phyloP scores from a whole-genome alignment of 805 yeast genomes.

The Nakazawaea ambrosiae region DNA sequence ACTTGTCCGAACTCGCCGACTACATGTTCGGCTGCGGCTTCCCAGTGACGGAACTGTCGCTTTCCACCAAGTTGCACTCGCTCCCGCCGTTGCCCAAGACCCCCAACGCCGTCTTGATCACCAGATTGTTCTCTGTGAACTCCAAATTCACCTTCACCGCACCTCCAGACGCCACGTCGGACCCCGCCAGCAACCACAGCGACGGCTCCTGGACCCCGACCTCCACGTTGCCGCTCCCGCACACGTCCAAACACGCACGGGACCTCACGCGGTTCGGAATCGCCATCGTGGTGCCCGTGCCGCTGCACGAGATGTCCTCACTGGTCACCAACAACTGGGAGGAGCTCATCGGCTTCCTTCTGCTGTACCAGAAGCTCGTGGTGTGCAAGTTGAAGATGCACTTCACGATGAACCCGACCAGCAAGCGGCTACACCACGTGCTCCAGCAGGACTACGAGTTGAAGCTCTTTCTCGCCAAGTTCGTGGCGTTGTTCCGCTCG shows the following conservation, averaged over 20 bases:
- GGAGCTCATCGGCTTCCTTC: constrained; percentile 33
- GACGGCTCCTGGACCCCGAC: constrained; percentile 33
- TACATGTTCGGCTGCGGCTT: constrained; percentile 54
- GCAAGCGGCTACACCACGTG: constrained; percentile 25
- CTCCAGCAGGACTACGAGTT: constrained; percentile 41
- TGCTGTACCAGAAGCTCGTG: constrained; percentile 25
- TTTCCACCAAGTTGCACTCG: constrained; percentile 39
- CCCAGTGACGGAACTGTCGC: constrained; percentile 37
- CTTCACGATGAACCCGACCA: constrained; percentile 10
- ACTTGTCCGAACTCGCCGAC: constrained; percentile 37
- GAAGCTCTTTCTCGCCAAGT: constrained; percentile 25
- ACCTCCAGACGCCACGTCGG: constrained; percentile 10
- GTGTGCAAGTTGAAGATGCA: constrained; percentile 5
- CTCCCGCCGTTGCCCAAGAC: constrained; percentile 34
- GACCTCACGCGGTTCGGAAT: constrained; percentile 32
- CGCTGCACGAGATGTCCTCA: constrained; percentile 28
- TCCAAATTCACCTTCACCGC: constrained; percentile 18
- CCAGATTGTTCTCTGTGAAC: constrained; percentile 34
- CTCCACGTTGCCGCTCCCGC: constrained; percentile 30
- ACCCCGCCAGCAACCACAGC: too few species aligned
- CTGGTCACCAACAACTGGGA: constrained; percentile 43
- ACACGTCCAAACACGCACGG: constrained; percentile 12
- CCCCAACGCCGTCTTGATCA: constrained; percentile 34
- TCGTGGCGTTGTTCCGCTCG: constrained; percentile 31
- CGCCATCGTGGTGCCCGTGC: constrained; percentile 41